Evolutionary conservation across 352 stramenopile species (phyloP).

Genomic region (Globisporangium spinosum): DNA sequence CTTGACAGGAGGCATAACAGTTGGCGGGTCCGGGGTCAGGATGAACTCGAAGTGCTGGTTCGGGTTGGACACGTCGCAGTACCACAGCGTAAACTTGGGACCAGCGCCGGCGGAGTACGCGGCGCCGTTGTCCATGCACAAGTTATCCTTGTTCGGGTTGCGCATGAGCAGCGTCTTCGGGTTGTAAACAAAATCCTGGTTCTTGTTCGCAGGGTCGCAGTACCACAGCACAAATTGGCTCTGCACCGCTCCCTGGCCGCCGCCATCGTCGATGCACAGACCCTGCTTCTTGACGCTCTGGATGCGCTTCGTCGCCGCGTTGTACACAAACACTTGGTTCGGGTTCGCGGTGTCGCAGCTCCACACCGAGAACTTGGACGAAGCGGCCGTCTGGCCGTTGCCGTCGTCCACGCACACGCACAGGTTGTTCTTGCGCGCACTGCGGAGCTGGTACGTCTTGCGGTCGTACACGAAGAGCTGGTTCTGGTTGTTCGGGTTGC

Average conservation of each 20-base stretch:
- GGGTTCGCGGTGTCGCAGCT: constrained; percentile 15
- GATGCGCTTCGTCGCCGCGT: background rate
- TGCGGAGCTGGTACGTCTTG: constrained; percentile 23
- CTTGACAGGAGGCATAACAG: background rate
- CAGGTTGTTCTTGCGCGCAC: constrained; percentile 24
- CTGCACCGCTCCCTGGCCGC: background rate
- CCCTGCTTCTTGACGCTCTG: background rate
- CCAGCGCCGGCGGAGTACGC: constrained; percentile 7
- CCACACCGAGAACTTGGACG: constrained; percentile 18
- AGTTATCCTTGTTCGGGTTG: constrained; percentile 23
- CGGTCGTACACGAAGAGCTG: constrained; percentile 27
- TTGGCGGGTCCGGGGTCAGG: constrained; percentile 1
- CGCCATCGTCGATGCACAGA: constrained; percentile 1
- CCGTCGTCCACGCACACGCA: constrained; percentile 39
- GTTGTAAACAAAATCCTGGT: constrained; percentile 24
- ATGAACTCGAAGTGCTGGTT: constrained; percentile 42
- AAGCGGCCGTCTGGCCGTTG: constrained; percentile 6
- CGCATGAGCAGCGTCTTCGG: constrained; percentile 24
- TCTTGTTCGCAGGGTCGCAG: constrained; percentile 9
- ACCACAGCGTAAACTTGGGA: constrained; percentile 19
- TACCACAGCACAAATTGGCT: constrained; percentile 8
- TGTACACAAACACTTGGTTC: constrained; percentile 25
- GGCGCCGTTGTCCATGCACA: constrained; percentile 36
- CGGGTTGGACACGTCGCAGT: constrained; percentile 19
- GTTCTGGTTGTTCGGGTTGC: constrained; percentile 7